Conservation (phyloP, 2,329 filamentous ascomycete species). For the Penicillium olsonii region DNA sequence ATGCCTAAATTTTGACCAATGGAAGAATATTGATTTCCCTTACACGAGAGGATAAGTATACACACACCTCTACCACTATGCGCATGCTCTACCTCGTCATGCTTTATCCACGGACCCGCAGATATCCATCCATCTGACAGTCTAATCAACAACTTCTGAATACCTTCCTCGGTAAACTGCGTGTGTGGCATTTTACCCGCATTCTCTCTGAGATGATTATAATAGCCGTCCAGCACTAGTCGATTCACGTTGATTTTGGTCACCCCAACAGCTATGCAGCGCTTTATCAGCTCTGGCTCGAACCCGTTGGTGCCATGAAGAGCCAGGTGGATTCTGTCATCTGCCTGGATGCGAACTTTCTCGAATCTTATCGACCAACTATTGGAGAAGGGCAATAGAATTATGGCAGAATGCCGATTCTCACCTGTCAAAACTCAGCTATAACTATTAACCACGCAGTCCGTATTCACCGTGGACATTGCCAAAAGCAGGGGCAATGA, state of each 20-base stretch:
- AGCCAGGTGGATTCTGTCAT: conserved; percentile 53
- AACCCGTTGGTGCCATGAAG: conserved; percentile 62
- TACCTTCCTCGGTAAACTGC: conserved; percentile 31
- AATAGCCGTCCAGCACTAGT: conserved; percentile 55
- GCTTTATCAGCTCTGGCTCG: conserved; percentile 54
- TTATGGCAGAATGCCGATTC: too few species aligned
- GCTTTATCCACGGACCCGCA: conserved; percentile 19
- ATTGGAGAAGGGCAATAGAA: too few species aligned
- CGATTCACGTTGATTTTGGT: conserved; percentile 63
- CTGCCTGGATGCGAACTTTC: conserved; percentile 50
- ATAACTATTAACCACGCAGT: conserved; percentile 61
- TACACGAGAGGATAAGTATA: too few species aligned
- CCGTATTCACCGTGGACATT: conserved; percentile 77
- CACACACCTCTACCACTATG: too few species aligned
- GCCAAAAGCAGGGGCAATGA: conserved; percentile 73
- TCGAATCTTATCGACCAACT: too few species aligned
- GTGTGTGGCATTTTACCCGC: conserved; percentile 51
- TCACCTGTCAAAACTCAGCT: conserved; percentile 62
- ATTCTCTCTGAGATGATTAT: conserved; percentile 50
- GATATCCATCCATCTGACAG: conserved; percentile 22
- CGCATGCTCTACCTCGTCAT: too few species aligned
- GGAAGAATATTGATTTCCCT: too few species aligned
- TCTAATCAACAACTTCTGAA: conserved; percentile 28
- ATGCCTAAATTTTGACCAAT: too few species aligned
- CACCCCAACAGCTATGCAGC: conserved; percentile 57